Percentiles rank a stretch among this genome's conserved stretches.
Evolutionary conservation across 495 filamentous ascomycete genomes (phyloP).

Genomic region (Xanthoparmelia taractica): DNA sequence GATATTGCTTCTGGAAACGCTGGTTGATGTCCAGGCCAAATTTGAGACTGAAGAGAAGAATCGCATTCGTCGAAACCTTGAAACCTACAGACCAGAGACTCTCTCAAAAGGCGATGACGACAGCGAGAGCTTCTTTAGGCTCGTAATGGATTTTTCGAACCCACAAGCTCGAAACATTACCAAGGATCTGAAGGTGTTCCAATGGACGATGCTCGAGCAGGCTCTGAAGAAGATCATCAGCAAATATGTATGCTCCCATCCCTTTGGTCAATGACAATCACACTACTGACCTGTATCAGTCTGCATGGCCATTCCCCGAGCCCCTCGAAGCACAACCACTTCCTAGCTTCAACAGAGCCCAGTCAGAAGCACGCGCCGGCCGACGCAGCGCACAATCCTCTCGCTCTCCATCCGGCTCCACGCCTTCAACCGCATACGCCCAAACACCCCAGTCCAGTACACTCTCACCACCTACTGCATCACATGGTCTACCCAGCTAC

Average conservation of each 20-base stretch:
- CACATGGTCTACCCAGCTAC: background rate
- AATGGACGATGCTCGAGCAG: slow-evolving; percentile 74
- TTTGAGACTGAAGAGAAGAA: slow-evolving; percentile 98
- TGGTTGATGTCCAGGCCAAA: slow-evolving; percentile 67
- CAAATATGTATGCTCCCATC: slow-evolving; percentile 73
- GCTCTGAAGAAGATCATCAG: slow-evolving; percentile 95
- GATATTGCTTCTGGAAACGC: slow-evolving; percentile 81
- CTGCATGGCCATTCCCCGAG: slow-evolving; percentile 43
- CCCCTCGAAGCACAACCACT: slow-evolving; percentile 36
- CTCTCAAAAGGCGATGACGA: slow-evolving; percentile 88
- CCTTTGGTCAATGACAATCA: background rate
- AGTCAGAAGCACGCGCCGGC: slow-evolving; percentile 39
- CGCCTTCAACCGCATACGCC: slow-evolving; percentile 21
- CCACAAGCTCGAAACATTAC: slow-evolving; percentile 97
- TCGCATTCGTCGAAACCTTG: slow-evolving; percentile 87
- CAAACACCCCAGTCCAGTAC: slow-evolving; percentile 14
- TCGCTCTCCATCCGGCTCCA: slow-evolving; percentile 25
- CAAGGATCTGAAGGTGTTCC: slow-evolving; percentile 97
- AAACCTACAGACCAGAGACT: slow-evolving; percentile 81
- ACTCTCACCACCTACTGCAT: slow-evolving; percentile 18
- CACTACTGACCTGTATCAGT: slow-evolving; percentile 28
- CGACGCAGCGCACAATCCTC: slow-evolving; percentile 38
- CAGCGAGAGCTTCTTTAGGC: slow-evolving; percentile 93
- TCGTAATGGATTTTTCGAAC: slow-evolving; percentile 94
- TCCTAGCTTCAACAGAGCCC: slow-evolving; percentile 33